Percentiles rank a stretch among this genome's conserved stretches.
These are phyloP conservation scores for Paecilomyces fulvus DNA, from an alignment of 2,329 filamentous ascomycete species.

Conservation along the genomic window DNA sequence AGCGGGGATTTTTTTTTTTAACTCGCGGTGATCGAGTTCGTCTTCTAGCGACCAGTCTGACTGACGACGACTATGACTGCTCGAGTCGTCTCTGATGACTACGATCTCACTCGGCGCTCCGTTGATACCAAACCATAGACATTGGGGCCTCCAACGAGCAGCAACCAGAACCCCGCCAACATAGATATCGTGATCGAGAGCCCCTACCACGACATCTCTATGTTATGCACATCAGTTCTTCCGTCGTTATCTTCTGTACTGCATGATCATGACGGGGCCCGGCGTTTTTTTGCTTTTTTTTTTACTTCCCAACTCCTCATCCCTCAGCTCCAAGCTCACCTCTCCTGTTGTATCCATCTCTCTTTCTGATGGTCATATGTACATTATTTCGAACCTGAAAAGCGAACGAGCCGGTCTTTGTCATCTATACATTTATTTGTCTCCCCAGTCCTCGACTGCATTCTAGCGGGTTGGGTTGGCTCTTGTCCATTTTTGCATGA, in stretches of 20 bases:
- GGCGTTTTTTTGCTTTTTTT: neutral
- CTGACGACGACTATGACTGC: neutral
- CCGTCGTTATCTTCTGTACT: neutral
- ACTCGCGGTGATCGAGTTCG: neutral
- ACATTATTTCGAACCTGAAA: neutral
- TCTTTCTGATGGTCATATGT: neutral
- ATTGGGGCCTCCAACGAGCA: neutral
- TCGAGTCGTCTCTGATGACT: neutral
- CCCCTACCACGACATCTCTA: neutral
- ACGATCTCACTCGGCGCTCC: neutral
- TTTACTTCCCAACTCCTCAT: neutral
- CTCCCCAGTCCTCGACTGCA: neutral
- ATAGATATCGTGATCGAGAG: neutral
- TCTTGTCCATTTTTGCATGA: neutral
- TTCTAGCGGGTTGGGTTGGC: neutral
- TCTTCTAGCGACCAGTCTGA: neutral
- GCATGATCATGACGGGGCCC: neutral
- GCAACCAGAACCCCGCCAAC: neutral
- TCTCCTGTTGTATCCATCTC: neutral
- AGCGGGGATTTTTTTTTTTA: neutral
- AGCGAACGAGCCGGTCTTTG: neutral
- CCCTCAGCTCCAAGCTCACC: neutral
- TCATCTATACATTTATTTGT: neutral
- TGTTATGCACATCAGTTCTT: neutral
- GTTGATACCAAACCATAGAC: neutral